A percentile compares a stretch with the other conserved stretches of the same genome.
Conservation (phyloP, 2,329 filamentous ascomycete species). For the Aspergillus thermomutatus region DNA sequence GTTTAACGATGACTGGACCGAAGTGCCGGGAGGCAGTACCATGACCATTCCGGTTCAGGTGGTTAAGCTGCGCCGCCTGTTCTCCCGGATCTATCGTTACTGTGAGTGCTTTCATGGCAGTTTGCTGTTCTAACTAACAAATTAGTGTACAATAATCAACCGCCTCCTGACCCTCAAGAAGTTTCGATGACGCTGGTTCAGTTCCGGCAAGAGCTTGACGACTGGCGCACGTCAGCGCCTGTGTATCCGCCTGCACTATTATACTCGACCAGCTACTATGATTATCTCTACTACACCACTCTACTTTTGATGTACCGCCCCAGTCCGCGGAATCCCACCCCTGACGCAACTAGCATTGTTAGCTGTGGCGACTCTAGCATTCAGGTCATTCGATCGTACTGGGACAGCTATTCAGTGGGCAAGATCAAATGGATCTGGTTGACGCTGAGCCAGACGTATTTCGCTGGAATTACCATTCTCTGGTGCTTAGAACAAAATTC, state of each 20-base stretch:
- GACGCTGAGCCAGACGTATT: conserved; percentile 38
- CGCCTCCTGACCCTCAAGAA: conserved; percentile 26
- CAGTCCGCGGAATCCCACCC: conserved; percentile 35
- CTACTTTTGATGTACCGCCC: conserved; percentile 39
- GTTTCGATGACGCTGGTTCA: conserved; percentile 24
- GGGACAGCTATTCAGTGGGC: conserved; percentile 38
- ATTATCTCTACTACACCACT: conserved; percentile 40
- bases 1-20: conserved; percentile 38
- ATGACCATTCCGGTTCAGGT: conserved; percentile 40
- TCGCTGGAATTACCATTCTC: conserved; percentile 38
- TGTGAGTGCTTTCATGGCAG: conserved; percentile 20
- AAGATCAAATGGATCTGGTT: conserved; percentile 43
- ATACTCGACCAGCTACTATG: conserved; percentile 41
- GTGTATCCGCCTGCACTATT: conserved; percentile 35
- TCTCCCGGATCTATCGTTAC: conserved; percentile 38
- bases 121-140: conserved; percentile 3
- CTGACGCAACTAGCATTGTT: conserved; percentile 34
- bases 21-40: conserved; percentile 33
- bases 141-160: conserved; percentile 36
- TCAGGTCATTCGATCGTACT: conserved; percentile 38
- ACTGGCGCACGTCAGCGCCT: conserved; percentile 36
- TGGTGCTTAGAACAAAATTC: conserved; percentile 41
- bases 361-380: conserved; percentile 39
- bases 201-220: conserved; percentile 37
- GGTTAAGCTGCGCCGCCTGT: conserved; percentile 34